phyloP scores from a whole-genome alignment of 768 basidiomycete genomes.

The Phaffia australis region DNA sequence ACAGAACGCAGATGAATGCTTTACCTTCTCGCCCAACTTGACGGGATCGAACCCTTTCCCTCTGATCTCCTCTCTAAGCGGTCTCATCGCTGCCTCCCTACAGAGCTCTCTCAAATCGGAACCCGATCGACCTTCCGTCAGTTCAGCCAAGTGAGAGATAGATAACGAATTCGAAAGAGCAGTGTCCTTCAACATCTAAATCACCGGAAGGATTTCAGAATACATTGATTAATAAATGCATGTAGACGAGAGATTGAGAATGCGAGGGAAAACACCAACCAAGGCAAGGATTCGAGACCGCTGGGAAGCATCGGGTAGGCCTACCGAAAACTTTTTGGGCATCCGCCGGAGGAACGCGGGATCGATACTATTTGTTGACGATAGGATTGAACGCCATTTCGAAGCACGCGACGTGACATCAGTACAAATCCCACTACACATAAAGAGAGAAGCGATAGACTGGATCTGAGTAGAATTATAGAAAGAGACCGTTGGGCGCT shows the following conservation, averaged over 20 bases:
- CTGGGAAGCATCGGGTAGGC: constrained; percentile 65
- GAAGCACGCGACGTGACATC: too few species aligned
- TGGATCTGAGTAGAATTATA: constrained; percentile 57
- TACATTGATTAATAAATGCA: too few species aligned
- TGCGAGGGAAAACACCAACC: constrained; percentile 43
- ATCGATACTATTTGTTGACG: constrained; percentile 33
- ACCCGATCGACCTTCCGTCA: constrained; percentile 67
- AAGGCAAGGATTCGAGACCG: constrained; percentile 71
- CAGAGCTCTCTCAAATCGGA: constrained; percentile 88
- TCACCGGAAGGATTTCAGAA: neutral
- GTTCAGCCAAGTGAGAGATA: constrained; percentile 52
- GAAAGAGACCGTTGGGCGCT: constrained; percentile 40
- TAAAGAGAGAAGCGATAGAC: neutral
- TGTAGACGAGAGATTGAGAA: too few species aligned
- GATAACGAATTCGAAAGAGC: constrained; percentile 54
- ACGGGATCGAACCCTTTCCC: constrained; percentile 15
- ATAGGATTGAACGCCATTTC: neutral
- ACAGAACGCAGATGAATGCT: constrained; percentile 26
- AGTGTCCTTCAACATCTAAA: constrained; percentile 75
- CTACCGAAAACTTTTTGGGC: constrained; percentile 88
- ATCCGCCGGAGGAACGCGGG: constrained; percentile 49
- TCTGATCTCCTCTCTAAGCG: constrained; percentile 42
- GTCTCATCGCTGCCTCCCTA: constrained; percentile 84
- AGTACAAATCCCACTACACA: too few species aligned
- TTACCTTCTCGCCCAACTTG: constrained; percentile 40